Evolutionary conservation across 2,329 filamentous ascomycete genomes (phyloP).

Genomic region (Peltaster fructicola): DNA sequence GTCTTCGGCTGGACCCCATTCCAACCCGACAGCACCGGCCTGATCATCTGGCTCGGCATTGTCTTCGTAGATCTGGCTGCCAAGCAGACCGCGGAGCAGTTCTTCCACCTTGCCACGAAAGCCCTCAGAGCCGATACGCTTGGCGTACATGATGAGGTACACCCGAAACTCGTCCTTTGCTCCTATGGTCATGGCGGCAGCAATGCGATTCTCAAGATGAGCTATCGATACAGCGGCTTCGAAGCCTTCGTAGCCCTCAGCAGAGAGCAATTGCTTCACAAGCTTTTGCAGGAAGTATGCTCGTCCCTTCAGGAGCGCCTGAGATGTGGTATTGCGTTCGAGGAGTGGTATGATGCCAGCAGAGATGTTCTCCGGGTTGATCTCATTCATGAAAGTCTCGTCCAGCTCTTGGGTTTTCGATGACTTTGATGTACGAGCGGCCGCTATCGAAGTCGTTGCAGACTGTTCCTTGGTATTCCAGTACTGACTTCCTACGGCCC

Average conservation of each 20-base stretch:
- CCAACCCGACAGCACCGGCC: constrained; percentile 37
- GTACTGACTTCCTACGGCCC: constrained; percentile 93
- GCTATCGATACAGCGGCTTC: constrained; percentile 84
- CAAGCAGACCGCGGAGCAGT: constrained; percentile 63
- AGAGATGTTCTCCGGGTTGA: constrained; percentile 47
- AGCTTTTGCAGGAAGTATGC: constrained; percentile 83
- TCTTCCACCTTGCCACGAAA: constrained; percentile 82
- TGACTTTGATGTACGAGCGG: constrained; percentile 2
- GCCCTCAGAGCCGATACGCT: constrained; percentile 81
- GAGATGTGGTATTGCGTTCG: constrained; percentile 85
- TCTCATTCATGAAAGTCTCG: constrained; percentile 22
- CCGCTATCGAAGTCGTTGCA: constrained; percentile 48
- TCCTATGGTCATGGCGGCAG: constrained; percentile 67
- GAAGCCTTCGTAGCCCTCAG: constrained; percentile 81
- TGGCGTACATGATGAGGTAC: constrained; percentile 96
- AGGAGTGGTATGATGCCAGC: constrained; percentile 85
- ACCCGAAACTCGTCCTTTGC: constrained; percentile 84
- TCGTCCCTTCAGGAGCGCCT: constrained; percentile 77
- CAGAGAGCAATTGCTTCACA: constrained; percentile 72
- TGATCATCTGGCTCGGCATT: constrained; percentile 31
- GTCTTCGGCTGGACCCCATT: constrained; percentile 45
- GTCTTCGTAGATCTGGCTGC: constrained; percentile 46
- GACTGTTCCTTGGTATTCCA: constrained; percentile 96
- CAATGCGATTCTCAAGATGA: constrained; percentile 86
- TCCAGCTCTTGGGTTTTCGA: constrained; percentile 3